Conservation (phyloP, 805 yeast species). For the Candida ovalis region DNA sequence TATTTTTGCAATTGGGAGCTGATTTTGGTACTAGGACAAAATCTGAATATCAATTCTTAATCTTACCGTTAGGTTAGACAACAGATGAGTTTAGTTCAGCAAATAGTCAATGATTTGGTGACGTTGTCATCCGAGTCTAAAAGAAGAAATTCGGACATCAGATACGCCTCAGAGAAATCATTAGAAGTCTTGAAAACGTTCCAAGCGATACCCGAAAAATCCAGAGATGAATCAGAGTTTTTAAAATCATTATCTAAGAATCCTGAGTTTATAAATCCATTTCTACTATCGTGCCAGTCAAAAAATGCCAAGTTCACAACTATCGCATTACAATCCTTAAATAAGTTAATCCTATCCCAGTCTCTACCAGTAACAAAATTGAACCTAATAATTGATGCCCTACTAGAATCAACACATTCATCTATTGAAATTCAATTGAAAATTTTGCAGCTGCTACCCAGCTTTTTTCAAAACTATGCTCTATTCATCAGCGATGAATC, state of each 20-base stretch:
- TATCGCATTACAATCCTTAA: conserved; percentile 68
- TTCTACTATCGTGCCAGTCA: conserved; percentile 66
- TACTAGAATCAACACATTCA: conserved; percentile 68
- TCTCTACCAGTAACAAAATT: conserved; percentile 53
- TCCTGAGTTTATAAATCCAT: conserved; percentile 61
- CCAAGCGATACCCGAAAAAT: conserved; percentile 11
- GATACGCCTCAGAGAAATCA: conserved; percentile 51
- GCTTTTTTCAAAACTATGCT: conserved; percentile 63
- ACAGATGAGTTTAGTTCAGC: conserved; percentile 43
- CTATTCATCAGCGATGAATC: conserved; percentile 49
- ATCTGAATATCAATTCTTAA: not conserved
- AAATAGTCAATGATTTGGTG: conserved; percentile 54
- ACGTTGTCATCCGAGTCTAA: conserved; percentile 64
- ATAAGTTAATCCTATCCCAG: conserved; percentile 50
- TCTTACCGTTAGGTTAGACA: not conserved
- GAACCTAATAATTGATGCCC: conserved; percentile 57
- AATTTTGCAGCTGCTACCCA: conserved; percentile 78
- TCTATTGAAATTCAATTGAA: conserved; percentile 84
- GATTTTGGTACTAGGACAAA: too few relatives aligned
- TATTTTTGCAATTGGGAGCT: too few relatives aligned
- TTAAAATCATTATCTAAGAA: conserved; percentile 35
- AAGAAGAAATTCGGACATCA: conserved; percentile 67
- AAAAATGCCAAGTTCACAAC: conserved; percentile 71
- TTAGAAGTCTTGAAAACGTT: conserved; percentile 40
- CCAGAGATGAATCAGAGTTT: conserved; percentile 14